phyloP scores from a whole-genome alignment of 2,329 filamentous ascomycete species.

The Pseudogymnoascus sp. region DNA sequence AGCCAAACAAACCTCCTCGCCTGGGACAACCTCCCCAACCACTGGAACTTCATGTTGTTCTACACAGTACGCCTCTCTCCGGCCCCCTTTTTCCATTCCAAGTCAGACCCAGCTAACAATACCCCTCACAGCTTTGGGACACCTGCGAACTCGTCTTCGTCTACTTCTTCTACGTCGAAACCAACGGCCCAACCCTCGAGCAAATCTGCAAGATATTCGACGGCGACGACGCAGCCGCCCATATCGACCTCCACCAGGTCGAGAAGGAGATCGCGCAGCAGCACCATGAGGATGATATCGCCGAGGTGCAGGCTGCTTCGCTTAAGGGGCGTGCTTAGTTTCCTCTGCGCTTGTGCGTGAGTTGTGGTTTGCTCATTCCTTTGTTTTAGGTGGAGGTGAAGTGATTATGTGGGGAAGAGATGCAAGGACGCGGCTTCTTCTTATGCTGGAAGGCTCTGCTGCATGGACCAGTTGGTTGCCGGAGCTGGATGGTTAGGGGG shows the following conservation, averaged over 20 bases:
- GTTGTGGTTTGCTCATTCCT: background rate
- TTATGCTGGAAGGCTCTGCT: background rate
- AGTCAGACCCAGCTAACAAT: conserved; percentile 15
- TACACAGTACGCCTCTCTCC: conserved; percentile 44
- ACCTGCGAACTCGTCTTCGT: conserved; percentile 55
- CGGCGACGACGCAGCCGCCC: conserved; percentile 52
- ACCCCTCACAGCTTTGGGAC: conserved; percentile 45
- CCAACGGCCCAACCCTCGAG: conserved; percentile 63
- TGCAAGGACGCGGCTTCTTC: background rate
- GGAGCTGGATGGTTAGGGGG: background rate
- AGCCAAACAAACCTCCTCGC: conserved; percentile 59
- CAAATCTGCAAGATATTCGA: conserved; percentile 67
- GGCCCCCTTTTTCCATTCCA: background rate
- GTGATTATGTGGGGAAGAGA: background rate
- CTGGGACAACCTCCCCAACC: conserved; percentile 50
- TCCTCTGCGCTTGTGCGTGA: too few species aligned
- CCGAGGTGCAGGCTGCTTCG: background rate
- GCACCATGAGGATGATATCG: background rate
- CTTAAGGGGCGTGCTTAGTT: background rate
- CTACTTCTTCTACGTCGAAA: conserved; percentile 64
- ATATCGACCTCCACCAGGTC: conserved; percentile 49
- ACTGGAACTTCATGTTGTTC: conserved; percentile 63
- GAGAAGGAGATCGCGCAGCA: conserved; percentile 45
- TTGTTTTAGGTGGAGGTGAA: background rate
- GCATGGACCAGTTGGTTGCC: background rate